A percentile compares a stretch with the other conserved stretches of the same genome.
Conservation (phyloP, 441 rosid species). For the Lepidium campestre region DNA sequence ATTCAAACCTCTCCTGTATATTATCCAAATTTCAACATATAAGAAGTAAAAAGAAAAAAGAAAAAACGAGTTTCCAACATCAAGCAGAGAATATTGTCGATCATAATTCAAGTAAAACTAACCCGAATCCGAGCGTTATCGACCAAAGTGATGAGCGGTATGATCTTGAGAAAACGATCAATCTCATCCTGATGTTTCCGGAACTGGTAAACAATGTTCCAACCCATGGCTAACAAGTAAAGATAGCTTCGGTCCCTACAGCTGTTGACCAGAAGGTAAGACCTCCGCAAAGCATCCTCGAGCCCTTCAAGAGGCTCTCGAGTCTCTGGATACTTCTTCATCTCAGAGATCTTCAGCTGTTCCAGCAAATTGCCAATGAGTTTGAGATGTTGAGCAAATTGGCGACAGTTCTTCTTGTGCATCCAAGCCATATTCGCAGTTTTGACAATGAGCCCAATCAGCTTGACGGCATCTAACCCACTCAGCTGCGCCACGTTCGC, state of each 20-base stretch:
- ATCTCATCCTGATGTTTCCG: constrained; percentile 93
- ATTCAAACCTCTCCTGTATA: constrained; percentile 78
- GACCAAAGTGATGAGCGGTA: constrained; percentile 91
- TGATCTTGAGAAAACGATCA: constrained; percentile 78
- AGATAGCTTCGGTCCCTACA: constrained; percentile 93
- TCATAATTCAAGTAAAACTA: not conserved
- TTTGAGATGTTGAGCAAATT: constrained; percentile 88
- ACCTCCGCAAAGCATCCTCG: constrained; percentile 87
- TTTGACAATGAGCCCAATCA: constrained; percentile 75
- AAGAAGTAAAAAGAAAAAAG: not conserved
- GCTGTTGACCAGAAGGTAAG: constrained; percentile 73
- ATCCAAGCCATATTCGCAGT: constrained; percentile 85
- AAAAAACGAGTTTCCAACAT: not conserved
- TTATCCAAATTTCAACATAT: not conserved
- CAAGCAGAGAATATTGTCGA: not conserved
- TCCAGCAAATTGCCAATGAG: constrained; percentile 83
- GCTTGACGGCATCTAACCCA: constrained; percentile 76
- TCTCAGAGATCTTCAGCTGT: constrained; percentile 83
- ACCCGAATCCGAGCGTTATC: constrained; percentile 94
- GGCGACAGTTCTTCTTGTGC: constrained; percentile 96
- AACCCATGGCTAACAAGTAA: constrained; percentile 94
- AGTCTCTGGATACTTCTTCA: constrained; percentile 89
- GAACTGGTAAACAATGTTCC: constrained; percentile 96
- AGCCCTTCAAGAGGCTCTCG: constrained; percentile 95
- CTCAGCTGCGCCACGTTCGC: constrained; percentile 76